Evolutionary conservation across 345 rosid species (phyloP), one percentile per base, ranked within the genome.

Genomic region (Mangifera indica): DNA sequence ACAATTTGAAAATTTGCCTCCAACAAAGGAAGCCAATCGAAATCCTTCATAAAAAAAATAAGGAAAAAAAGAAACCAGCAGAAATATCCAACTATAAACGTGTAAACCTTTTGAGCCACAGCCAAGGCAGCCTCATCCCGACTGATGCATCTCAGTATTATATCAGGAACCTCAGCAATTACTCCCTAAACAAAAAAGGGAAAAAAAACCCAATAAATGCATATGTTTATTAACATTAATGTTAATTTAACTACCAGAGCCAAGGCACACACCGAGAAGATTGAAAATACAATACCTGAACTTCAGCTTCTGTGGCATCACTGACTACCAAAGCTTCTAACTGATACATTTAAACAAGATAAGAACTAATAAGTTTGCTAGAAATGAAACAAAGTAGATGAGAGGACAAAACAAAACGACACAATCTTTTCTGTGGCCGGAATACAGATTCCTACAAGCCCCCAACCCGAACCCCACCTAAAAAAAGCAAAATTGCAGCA

Each of bases 41-140:
- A 55, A 57, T 18, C 53, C 15, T 26, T 69, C 51, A 42, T 15
- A 10, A 17, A 32, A 20, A 15, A 3, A 7, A 17, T 1, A 34
- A 37, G 25, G 25, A 59, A 12, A 67, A 26, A 24, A 68, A 34
- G 60, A 10, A 49, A 56, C 26, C 34, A 46, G 10, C 40, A 48
- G 8, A 51, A 67, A 11, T 12, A 14, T 57, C 25, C 20, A 29
- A 11, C 29, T 22, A 49, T 3, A 56, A 63, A 67, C 25, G n/a
- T 20, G 22, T 60, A 52, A 13, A 87, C 94, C 96, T 87, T 95
- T 78, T 92, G 99, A 63, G 99, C 97, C 32, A 95, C 97, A 72
- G 99, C 98, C 67, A 88, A 78, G 63, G 99, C 98, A 67, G 98
- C 99, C 82, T 92, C 98, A 78, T 95, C 99, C 77, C 96, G 86